phyloP scores from a whole-genome alignment of 208 protist genomes.

The Crithidia sp. region DNA sequence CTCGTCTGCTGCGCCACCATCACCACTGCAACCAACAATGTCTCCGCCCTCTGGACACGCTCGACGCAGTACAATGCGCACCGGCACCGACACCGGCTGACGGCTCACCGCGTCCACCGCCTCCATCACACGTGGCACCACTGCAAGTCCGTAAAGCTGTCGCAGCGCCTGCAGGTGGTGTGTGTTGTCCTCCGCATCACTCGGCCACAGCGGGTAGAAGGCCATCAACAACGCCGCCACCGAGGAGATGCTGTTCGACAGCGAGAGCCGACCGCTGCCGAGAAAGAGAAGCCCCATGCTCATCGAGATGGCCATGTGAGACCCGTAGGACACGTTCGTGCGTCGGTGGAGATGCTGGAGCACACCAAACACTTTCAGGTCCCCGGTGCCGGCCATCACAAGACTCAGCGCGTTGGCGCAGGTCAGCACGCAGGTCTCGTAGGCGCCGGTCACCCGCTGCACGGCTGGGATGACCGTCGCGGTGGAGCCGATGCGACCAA shows the following conservation, averaged over 20 bases:
- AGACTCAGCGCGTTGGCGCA: conserved; percentile 70
- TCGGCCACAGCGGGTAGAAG: conserved; percentile 95
- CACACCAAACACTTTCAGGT: conserved; percentile 73
- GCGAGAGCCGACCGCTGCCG: conserved; percentile 88
- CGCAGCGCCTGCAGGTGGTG: conserved; percentile 91
- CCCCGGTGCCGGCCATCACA: conserved; percentile 95
- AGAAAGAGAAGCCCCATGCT: conserved; percentile 95
- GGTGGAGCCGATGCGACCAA: conserved; percentile 66
- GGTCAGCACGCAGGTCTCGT: conserved; percentile 71
- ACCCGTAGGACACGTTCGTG: conserved; percentile 85
- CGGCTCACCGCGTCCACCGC: conserved; percentile 91
- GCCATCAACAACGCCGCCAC: conserved; percentile 93
- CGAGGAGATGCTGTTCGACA: conserved; percentile 79
- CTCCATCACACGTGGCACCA: conserved; percentile 91
- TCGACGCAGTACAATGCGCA: conserved; percentile 56
- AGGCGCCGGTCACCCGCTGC: conserved; percentile 76
- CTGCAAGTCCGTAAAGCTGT: conserved; percentile 95
- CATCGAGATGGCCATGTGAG: conserved; percentile 95
- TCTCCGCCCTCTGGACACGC: too few relatives aligned
- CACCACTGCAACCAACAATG: too few relatives aligned
- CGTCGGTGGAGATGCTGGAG: conserved; percentile 75
- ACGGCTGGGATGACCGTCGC: conserved; percentile 47
- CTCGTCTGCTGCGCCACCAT: not conserved
- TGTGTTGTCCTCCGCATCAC: conserved; percentile 86
- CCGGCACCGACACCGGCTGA: conserved; percentile 65